These are phyloP conservation scores for Erythrophleum ivorense DNA, from an alignment of 331 rosid genomes.

Conservation along the genomic window DNA sequence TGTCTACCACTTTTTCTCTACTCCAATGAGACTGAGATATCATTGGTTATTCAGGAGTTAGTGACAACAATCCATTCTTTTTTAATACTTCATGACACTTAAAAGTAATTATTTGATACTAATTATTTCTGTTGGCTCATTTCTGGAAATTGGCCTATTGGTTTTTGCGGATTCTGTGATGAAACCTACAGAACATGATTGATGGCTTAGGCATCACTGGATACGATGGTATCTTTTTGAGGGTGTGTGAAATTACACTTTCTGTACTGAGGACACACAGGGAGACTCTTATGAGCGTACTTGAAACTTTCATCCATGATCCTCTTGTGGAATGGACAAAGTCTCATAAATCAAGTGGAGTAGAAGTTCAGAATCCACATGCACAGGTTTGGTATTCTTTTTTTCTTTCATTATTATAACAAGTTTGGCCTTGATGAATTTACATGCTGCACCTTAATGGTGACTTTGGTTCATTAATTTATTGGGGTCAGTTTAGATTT, in stretches of 20 bases:
- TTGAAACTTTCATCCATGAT: conserved; percentile 95
- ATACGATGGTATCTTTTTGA: conserved; percentile 88
- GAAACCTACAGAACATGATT: conserved; percentile 79
- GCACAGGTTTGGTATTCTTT: conserved; percentile 72
- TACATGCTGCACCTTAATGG: conserved; percentile 7
- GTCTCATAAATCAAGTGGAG: conserved; percentile 90
- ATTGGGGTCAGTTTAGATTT: conserved; percentile 14
- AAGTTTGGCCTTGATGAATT: conserved; percentile 17
- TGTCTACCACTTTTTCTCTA: conserved; percentile 13
- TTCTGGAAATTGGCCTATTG: conserved; percentile 30
- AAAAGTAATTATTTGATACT: conserved; percentile 13
- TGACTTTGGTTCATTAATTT: conserved; percentile 22
- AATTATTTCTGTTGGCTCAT: conserved; percentile 29
- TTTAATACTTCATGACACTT: conserved; percentile 17
- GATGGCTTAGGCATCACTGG: conserved; percentile 99
- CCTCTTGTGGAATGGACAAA: conserved; percentile 99
- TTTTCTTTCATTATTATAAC: conserved; percentile 11
- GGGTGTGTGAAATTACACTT: conserved; percentile 92
- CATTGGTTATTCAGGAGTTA: conserved; percentile 14
- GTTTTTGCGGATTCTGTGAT: conserved; percentile 45
- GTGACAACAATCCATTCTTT: background rate
- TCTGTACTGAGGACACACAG: conserved; percentile 92
- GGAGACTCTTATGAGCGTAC: conserved; percentile 95
- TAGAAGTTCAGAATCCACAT: conserved; percentile 96
- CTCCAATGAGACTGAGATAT: conserved; percentile 8